These are phyloP conservation scores for Candida germanica DNA, from an alignment of 805 yeast genomes.

Conservation along the genomic window DNA sequence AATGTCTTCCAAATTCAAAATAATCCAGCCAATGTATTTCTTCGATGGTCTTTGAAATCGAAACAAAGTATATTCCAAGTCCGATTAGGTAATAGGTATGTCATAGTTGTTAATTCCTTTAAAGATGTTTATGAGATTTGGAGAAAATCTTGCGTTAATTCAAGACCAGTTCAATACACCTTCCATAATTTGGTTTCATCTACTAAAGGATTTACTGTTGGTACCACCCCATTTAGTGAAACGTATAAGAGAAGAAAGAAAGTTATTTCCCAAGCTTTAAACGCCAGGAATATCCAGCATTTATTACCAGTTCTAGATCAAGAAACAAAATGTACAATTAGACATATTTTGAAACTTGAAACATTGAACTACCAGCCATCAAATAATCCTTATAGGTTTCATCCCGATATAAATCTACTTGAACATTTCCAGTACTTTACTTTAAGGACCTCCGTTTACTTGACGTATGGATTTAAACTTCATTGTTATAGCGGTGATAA, in stretches of 20 bases:
- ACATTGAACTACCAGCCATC: slow-evolving; percentile 20
- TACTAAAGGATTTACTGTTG: slow-evolving; percentile 58
- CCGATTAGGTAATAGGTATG: slow-evolving; percentile 52
- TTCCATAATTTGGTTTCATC: slow-evolving; percentile 62
- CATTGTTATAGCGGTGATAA: slow-evolving; percentile 38
- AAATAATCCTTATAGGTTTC: slow-evolving; percentile 12
- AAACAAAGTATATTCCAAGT: slow-evolving; percentile 55
- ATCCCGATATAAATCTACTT: slow-evolving; percentile 38
- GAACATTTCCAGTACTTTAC: slow-evolving; percentile 48
- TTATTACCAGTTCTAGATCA: slow-evolving; percentile 33
- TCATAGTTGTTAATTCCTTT: slow-evolving; percentile 66
- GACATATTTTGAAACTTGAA: slow-evolving; percentile 8
- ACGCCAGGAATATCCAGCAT: slow-evolving; percentile 30
- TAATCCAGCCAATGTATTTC: slow-evolving; percentile 51
- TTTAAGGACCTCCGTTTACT: slow-evolving; percentile 45
- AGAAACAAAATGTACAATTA: slow-evolving; percentile 30
- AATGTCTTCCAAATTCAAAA: slow-evolving; percentile 40
- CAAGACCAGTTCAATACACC: slow-evolving; percentile 65
- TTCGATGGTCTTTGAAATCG: slow-evolving; percentile 41
- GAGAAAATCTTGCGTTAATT: slow-evolving; percentile 47
- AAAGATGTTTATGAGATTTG: slow-evolving; percentile 53
- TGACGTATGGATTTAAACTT: slow-evolving; percentile 52
- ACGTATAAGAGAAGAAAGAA: slow-evolving; percentile 48
- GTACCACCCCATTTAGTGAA: slow-evolving; percentile 59
- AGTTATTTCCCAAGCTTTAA: slow-evolving; percentile 43